These are phyloP conservation scores for Lachancea thermotolerans DNA, from an alignment of 805 yeast genomes.

Conservation along the genomic window DNA sequence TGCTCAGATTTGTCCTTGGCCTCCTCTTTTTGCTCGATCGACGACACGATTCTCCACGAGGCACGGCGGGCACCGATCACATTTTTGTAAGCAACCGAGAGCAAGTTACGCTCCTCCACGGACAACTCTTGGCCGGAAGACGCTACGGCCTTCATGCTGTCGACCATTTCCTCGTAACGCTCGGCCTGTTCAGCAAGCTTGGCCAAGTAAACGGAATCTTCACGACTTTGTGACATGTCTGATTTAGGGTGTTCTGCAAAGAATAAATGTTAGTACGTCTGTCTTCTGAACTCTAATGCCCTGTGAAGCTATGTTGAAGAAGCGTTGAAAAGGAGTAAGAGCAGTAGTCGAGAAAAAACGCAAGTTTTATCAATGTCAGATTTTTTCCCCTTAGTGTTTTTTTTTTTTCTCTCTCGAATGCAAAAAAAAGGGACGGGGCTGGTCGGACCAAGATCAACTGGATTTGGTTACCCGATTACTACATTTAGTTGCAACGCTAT, in stretches of 20 bases:
- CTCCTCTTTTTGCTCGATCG: conserved; percentile 97
- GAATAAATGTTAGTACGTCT: not conserved
- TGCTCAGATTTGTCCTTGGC: conserved; percentile 81
- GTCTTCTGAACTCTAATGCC: not conserved
- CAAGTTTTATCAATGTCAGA: not conserved
- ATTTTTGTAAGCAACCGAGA: conserved; percentile 96
- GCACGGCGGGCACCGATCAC: conserved; percentile 99
- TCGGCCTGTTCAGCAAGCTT: conserved; percentile 99
- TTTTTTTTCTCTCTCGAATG: not conserved
- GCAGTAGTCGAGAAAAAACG: not conserved
- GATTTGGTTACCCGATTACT: too few species aligned
- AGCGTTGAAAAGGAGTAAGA: not conserved
- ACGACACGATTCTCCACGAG: conserved; percentile 97
- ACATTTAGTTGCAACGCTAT: too few species aligned
- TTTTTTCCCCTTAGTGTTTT: not conserved
- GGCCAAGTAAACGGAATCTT: conserved; percentile 96
- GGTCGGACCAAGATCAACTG: too few species aligned
- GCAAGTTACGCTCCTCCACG: conserved; percentile 95
- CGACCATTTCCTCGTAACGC: conserved; percentile 99
- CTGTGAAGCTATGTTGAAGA: not conserved
- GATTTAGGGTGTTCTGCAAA: not conserved
- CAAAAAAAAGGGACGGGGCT: too few species aligned
- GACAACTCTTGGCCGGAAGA: conserved; percentile 91
- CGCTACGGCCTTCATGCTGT: conserved; percentile 96
- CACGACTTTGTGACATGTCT: conserved; percentile 78